A percentile compares a stretch with the other conserved stretches of the same genome.
These are phyloP conservation scores for Naganishia kalamii DNA, from an alignment of 768 basidiomycete genomes.

Conservation along the genomic window DNA sequence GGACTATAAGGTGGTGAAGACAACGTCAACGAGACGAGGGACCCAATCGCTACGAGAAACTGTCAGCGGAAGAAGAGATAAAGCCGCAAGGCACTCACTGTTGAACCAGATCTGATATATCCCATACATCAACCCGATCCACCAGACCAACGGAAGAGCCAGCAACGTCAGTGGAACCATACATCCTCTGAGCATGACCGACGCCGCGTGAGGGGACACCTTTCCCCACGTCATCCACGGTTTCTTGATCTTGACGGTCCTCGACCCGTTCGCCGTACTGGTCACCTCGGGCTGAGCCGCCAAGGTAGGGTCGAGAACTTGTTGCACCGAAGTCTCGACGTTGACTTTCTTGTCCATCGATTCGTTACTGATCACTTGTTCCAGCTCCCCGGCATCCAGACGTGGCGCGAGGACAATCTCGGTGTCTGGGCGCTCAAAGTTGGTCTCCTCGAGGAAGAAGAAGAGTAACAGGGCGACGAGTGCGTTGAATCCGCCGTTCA, in stretches of 20 bases:
- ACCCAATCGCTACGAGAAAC: slow-evolving; percentile 7
- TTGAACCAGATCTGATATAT: slow-evolving; percentile 24
- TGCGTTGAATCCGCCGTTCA: slow-evolving; percentile 13
- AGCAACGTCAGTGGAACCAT: slow-evolving; percentile 16
- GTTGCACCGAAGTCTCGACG: neutral
- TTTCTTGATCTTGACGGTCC: neutral
- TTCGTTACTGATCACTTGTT: too few relatives aligned
- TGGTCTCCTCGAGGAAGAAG: slow-evolving; percentile 27
- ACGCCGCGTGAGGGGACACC: neutral
- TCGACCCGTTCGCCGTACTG: neutral
- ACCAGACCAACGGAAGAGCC: slow-evolving; percentile 18
- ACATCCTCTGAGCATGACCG: slow-evolving; percentile 20
- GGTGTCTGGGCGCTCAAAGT: slow-evolving; percentile 10
- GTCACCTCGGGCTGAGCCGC: neutral
- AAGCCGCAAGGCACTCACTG: slow-evolving; percentile 18
- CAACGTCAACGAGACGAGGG: slow-evolving; percentile 15
- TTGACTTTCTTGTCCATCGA: neutral
- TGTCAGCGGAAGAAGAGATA: too few relatives aligned
- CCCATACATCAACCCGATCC: slow-evolving; percentile 20
- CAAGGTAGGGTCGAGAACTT: neutral
- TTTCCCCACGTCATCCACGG: neutral
- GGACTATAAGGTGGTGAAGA: slow-evolving; percentile 18
- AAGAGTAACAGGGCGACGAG: slow-evolving; percentile 22
- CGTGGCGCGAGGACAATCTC: too few relatives aligned
- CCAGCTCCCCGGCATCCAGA: too few relatives aligned